A percentile compares a stretch with the other conserved stretches of the same genome.
Evolutionary conservation across 305 asterid genomes (phyloP).

Genomic region (Fraxinus angustifolia): DNA sequence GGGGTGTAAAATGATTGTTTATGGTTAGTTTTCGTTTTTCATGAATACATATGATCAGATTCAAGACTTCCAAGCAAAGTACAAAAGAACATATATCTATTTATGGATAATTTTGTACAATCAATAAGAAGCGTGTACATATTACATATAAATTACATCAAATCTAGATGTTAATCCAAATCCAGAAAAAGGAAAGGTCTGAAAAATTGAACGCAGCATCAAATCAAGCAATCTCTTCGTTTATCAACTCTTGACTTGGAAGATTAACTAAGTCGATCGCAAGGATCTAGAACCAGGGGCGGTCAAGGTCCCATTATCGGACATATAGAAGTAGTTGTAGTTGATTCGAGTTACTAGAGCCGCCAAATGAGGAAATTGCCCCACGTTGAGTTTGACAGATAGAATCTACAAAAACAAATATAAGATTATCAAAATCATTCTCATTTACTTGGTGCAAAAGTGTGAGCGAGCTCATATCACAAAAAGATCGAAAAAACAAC

Average conservation of each 20-base stretch:
- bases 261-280: constrained; percentile 27
- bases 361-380: constrained; percentile 94
- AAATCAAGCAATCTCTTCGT: background rate
- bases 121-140: background rate
- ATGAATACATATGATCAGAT: background rate
- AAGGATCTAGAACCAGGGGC: constrained; percentile 44
- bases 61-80: background rate
- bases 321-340: constrained; percentile 86
- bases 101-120: background rate
- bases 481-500: background rate
- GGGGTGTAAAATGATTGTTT: background rate
- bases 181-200: background rate
- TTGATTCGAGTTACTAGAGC: constrained; percentile 90
- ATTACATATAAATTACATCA: background rate
- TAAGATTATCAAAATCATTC: constrained; percentile 7
- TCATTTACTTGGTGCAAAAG: background rate
- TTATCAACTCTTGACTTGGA: constrained; percentile 24
- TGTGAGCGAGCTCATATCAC: background rate
- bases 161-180: background rate
- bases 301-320: constrained; percentile 64
- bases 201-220: background rate
- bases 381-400: constrained; percentile 91
- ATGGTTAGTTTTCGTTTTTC: background rate
- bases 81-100: background rate
- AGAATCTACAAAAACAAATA: constrained; percentile 57